Base-by-base conservation (phyloP, 306 rosid genomes). In the Trifolium pratense region DNA sequence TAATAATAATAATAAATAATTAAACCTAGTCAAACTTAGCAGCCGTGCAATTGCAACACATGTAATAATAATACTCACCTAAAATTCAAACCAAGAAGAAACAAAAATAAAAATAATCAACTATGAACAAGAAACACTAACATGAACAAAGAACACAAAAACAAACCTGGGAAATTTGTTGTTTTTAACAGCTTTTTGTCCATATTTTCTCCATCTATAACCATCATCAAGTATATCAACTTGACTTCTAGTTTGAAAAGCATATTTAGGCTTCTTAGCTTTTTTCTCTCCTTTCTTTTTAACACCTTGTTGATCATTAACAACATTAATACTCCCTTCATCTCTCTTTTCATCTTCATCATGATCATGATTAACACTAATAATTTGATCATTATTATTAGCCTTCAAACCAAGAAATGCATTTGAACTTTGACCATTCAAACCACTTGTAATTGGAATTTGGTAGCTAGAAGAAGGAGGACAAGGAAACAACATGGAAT, bases 191-290 rank as follows among this genome's bases (percentile, higher is more conserved):
- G 86, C 86, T 72, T 90, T 92, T 63, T 88, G 94, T 31, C 97
- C 97, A 75, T 92, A 92, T 82, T 92, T 92, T 76, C 94, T 85
- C 97, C 97, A 90, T 18, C 94, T 40, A 67, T 88, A 92, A 3
- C 98, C 96, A 70, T 92, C 98, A 60, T 90, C 96, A 70, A 92
- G 90, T 20, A 90, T 87, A 68, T 92, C 98, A 66, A 85, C 89
- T n/a, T 86, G 89, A 77, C 95, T 90, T 55, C 87, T 77, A 0
- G 96, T 90, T 83, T 90, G 98, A 32, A 92, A 91, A 39, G 97
- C 97, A 77, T 67, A 82, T 66, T 81, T 88, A 29, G 90, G 97
- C 78, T 81, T 86, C 66, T 74, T 83, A 17, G 74, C 79, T 46
- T 86, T 86, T 58, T 68, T 63, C 87, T 69, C 87, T 0, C 82